Evolutionary conservation across 2,329 filamentous ascomycete genomes (phyloP), one percentile per base, ranked within the genome.

Genomic region (Arthrobotrys iridis): DNA sequence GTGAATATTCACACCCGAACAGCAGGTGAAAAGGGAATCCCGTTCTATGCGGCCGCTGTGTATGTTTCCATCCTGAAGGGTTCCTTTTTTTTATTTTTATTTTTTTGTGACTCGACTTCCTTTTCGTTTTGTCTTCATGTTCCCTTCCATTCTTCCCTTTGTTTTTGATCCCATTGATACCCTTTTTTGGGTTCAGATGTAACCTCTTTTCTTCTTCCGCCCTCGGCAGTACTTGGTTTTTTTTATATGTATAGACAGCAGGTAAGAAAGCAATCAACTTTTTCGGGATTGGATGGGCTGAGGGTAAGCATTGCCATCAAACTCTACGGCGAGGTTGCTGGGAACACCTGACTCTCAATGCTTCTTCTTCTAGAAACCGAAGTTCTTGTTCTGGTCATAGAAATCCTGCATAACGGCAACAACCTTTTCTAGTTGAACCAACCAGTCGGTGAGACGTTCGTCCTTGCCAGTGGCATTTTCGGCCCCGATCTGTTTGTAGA

Each of bases 401-500:
- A 91, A 91, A 48, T 82, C 82, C 81, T 90, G 88, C 81, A 98
- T 84, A 79, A 96, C 93, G n/a, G 79, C 84, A 55, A 97, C 89
- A 79, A 90, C 86, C 83, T 90, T 89, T 84, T 95, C 90, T 79
- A 98, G 84, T 83, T 84, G 76, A 98, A 85, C 87, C 94, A 97
- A 77, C 85, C 84, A 79, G 86, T 84, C 80, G 97, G 83, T 80
- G 91, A 88, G 65, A 83, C 81, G 58, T 85, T 79, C 55, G 95
- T 40, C 50, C n/a, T 59, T 81, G 30, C 79, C 76, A 70, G 83
- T 80, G 6, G 80, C 76, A 28, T 81, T 83, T 40, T 87, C 83
- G 80, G 92, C 87, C 18, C 91, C 93, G 45, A 99, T 86, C 87
- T 97, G 97, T 78, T 84, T 84, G 82, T 97, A 98, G 82, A 99